Percentiles rank a stretch among this genome's conserved stretches.
phyloP scores from a whole-genome alignment of 805 yeast genomes.

The Sungouiozyma intestinalis region DNA sequence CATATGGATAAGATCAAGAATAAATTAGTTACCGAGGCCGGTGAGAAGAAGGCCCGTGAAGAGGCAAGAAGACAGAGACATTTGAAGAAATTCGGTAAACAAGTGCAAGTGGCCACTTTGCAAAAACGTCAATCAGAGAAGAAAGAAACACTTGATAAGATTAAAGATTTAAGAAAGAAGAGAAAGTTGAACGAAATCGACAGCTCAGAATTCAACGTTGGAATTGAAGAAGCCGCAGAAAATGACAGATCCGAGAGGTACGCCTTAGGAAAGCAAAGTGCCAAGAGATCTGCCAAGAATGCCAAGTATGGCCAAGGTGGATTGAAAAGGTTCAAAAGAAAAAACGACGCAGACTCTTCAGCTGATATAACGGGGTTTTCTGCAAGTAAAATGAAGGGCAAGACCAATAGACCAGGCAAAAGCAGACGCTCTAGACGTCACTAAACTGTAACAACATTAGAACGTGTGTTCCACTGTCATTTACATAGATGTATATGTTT shows the following conservation, averaged over 20 bases:
- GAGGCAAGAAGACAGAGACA: conserved; percentile 92
- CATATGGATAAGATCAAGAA: conserved; percentile 91
- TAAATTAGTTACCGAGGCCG: conserved; percentile 68
- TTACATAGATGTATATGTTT: no score
- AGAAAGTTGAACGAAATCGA: conserved; percentile 64
- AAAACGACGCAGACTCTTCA: conserved; percentile 63
- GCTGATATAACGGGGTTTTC: conserved; percentile 55
- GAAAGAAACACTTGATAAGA: conserved; percentile 80
- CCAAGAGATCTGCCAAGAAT: conserved; percentile 61
- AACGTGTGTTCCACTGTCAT: no score
- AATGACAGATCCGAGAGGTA: conserved; percentile 25
- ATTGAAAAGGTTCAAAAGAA: conserved; percentile 59
- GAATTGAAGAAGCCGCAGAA: conserved; percentile 67
- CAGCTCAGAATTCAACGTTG: conserved; percentile 58
- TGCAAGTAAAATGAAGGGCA: conserved; percentile 41
- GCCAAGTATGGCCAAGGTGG: conserved; percentile 72
- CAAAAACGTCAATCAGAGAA: conserved; percentile 91
- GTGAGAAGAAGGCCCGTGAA: conserved; percentile 80
- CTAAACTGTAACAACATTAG: conserved; percentile 5
- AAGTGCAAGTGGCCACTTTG: conserved; percentile 86
- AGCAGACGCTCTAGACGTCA: conserved; percentile 35
- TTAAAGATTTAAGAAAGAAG: conserved; percentile 84
- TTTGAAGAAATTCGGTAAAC: conserved; percentile 94
- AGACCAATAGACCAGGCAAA: conserved; percentile 44
- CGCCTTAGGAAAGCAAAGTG: conserved; percentile 33